These are phyloP conservation scores for Paramecium pentaurelia DNA, from an alignment of 73 alveolate species.

Conservation along the genomic window DNA sequence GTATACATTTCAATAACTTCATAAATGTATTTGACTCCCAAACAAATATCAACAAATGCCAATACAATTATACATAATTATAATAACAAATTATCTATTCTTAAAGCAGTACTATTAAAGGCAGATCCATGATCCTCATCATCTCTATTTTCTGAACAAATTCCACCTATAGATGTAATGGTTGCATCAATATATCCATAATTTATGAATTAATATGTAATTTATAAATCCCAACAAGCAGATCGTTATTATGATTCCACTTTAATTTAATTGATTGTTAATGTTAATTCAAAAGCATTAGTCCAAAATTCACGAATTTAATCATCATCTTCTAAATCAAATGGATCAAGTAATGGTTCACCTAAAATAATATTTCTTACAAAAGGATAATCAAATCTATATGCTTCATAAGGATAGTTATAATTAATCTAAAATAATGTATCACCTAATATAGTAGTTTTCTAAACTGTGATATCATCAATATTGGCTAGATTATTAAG, in stretches of 20 bases:
- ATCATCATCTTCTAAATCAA: not conserved
- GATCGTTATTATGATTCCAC: not conserved
- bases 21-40: constrained; percentile 16
- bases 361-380: not conserved
- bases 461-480: not conserved
- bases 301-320: constrained; percentile 20
- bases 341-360: not conserved
- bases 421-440: not conserved
- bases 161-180: not conserved
- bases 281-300: not conserved
- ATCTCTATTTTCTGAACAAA: not conserved
- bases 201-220: not conserved
- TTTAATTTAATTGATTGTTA: not conserved
- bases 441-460: not conserved
- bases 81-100: not conserved
- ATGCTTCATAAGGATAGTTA: constrained; percentile 26
- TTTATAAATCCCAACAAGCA: constrained; percentile 13
- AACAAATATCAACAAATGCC: not conserved
- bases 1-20: constrained; percentile 42
- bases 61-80: not conserved
- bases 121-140: not conserved
- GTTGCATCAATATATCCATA: constrained; percentile 28
- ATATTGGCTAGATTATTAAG: not conserved
- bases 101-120: not conserved
- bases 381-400: not conserved